These are phyloP conservation scores for Neonectria magnoliae DNA, from an alignment of 2,329 filamentous ascomycete species.

Conservation along the genomic window DNA sequence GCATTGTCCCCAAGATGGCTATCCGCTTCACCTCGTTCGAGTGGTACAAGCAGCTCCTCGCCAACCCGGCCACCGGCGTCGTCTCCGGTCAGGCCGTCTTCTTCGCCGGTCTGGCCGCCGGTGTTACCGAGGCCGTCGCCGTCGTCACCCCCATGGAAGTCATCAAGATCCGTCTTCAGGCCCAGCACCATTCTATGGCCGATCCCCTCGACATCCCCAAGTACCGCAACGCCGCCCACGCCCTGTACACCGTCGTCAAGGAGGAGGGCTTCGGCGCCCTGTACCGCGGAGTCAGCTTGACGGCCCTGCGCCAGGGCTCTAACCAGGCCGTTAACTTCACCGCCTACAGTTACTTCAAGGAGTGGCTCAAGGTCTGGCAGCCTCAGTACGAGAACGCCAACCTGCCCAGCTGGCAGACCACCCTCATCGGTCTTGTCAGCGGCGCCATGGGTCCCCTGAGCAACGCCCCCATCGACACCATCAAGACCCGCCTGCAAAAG, in stretches of 20 bases:
- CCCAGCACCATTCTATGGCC: conserved; percentile 97
- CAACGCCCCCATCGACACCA: conserved; percentile 98
- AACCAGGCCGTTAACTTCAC: conserved; percentile 99
- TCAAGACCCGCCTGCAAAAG: conserved; percentile 96
- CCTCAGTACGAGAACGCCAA: conserved; percentile 71
- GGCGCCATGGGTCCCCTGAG: conserved; percentile 96
- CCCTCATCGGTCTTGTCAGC: conserved; percentile 86
- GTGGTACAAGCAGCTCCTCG: conserved; percentile 87
- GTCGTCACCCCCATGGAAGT: conserved; percentile 99
- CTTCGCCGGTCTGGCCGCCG: conserved; percentile 84
- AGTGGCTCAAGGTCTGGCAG: conserved; percentile 76
- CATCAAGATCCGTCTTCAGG: conserved; percentile 97
- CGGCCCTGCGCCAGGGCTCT: conserved; percentile 90
- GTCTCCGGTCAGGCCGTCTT: conserved; percentile 78
- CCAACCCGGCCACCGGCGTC: conserved; percentile 71
- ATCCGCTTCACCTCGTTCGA: conserved; percentile 99
- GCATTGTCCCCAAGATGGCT: conserved; percentile 99
- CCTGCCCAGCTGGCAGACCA: conserved; percentile 90
- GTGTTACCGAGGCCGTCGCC: conserved; percentile 94
- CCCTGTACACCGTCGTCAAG: conserved; percentile 85
- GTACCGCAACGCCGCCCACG: conserved; percentile 91
- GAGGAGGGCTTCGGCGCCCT: conserved; percentile 90
- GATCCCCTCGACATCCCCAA: conserved; percentile 96
- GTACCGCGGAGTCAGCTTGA: conserved; percentile 93
- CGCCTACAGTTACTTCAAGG: conserved; percentile 94